A percentile compares a stretch with the other conserved stretches of the same genome.
Evolutionary conservation across 2,329 filamentous ascomycete species (phyloP).

Genomic region (Cladosporium sp.): DNA sequence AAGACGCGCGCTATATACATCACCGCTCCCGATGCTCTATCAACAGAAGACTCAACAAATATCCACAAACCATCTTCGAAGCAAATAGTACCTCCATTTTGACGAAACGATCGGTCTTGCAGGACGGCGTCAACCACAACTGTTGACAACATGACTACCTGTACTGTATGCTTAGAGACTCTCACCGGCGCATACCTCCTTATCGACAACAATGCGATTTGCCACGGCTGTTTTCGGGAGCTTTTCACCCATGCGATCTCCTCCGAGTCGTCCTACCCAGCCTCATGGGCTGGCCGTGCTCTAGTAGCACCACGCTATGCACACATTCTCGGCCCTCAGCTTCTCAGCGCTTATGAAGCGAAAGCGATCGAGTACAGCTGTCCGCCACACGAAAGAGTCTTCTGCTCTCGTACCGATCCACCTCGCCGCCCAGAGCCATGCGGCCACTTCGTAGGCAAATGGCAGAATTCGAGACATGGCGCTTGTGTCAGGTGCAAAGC

Average conservation of each 20-base stretch:
- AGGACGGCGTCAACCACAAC: not conserved
- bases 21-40: no score
- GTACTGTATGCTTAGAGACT: constrained; percentile 5
- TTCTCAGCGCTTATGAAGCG: constrained; percentile 7
- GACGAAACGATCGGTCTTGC: no score
- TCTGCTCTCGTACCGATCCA: constrained; percentile 7
- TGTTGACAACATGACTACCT: not conserved
- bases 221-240: constrained; percentile 14
- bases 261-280: constrained; percentile 16
- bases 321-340: constrained; percentile 2
- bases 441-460: not conserved
- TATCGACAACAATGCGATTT: constrained; percentile 6
- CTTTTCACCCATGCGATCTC: constrained; percentile 15
- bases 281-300: constrained; percentile 12
- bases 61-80: no score
- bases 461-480: not conserved
- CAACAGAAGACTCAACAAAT: no score
- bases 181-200: not conserved
- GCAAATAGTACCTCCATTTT: no score
- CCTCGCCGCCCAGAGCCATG: constrained; percentile 6
- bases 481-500: not conserved
- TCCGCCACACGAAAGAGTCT: constrained; percentile 8
- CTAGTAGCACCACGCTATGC: constrained; percentile 11
- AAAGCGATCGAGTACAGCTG: constrained; percentile 15
- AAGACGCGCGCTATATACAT: no score